Conservation (phyloP, 257 asterid species). For the Lavandula angustifolia region DNA sequence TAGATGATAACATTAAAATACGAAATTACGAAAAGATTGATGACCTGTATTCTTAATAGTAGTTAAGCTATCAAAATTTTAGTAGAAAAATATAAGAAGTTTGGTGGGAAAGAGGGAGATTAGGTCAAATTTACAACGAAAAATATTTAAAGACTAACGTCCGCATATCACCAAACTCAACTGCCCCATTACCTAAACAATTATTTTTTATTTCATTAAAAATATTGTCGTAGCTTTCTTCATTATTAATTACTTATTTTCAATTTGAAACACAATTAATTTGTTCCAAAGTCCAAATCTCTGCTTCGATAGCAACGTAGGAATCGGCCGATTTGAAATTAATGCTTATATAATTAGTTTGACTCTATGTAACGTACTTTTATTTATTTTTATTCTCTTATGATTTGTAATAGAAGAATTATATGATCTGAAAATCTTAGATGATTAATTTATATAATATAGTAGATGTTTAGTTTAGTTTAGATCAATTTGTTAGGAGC, state of each 20-base stretch:
- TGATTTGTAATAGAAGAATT: background rate
- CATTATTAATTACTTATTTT: background rate
- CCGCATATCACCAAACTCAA: slow-evolving; percentile 48
- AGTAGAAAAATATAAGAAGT: background rate
- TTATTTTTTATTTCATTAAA: background rate
- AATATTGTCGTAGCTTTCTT: background rate
- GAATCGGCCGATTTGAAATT: background rate
- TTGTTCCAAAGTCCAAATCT: slow-evolving; percentile 21
- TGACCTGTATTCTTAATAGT: slow-evolving; percentile 42
- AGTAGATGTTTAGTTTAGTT: no score
- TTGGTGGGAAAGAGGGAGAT: slow-evolving; percentile 22
- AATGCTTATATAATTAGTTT: no score
- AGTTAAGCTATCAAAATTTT: slow-evolving; percentile 26
- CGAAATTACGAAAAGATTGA: slow-evolving; percentile 27
- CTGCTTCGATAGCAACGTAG: background rate
- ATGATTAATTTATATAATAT: no score
- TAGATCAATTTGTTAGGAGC: no score
- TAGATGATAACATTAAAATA: slow-evolving; percentile 19
- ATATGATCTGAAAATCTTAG: no score
- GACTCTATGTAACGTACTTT: background rate
- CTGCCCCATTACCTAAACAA: slow-evolving; percentile 36
- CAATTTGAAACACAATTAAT: background rate
- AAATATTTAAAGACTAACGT: slow-evolving; percentile 36
- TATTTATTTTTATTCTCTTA: background rate
- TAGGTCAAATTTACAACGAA: slow-evolving; percentile 42